Evolutionary conservation across 768 basidiomycete species (phyloP), one percentile per base, ranked within the genome.

Genomic region (Pleurotus pulmonarius): DNA sequence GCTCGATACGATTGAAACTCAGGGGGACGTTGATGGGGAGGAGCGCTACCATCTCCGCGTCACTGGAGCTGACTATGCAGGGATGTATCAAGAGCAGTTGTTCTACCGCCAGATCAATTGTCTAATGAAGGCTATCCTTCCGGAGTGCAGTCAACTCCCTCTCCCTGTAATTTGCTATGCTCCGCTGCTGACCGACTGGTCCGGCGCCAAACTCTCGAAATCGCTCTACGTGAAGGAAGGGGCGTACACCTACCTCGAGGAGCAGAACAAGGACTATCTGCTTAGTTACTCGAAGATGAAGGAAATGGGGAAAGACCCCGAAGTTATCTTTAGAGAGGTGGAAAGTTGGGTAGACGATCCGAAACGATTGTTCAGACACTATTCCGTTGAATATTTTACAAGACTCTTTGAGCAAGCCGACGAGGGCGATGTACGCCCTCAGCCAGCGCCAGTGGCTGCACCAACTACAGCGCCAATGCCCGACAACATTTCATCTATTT

Each of bases 161-260:
- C 48, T 59, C 4, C 58, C 61, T 3, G 45, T 67, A 11, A 63
- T 65, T 18, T 25, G 58, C 16, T 67, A 68, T 40, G 59, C 64
- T 4, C 66, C 64, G 16, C 60, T 66, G 41, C 65, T 70, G 55
- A 51, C 62, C 18, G 69, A 69, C 55, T 70, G 69, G 69, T 58
- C 69, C 11, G 67, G 67, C 0, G 59, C 63, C 1, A 69, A 70
- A 48, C 54, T 70, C 6, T 70, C 69, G 8, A 70, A 70, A 53
- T 64, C 61, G 11, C 58, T 69, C 22, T 70, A 70, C 48, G 67
- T 70, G 6, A 60, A 60, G 45, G 43, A 55, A 1, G 65, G 63
- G 2, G 66, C 67, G 24, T 69, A 69, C 45, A 34, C 59, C 20
- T 70, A 70, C 55, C 56, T 72, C 43, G 48, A 56, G 22, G 59